Evolutionary conservation across 2,329 filamentous ascomycete genomes (phyloP), one percentile per base, ranked within the genome.

Genomic region (Alternaria longipes): DNA sequence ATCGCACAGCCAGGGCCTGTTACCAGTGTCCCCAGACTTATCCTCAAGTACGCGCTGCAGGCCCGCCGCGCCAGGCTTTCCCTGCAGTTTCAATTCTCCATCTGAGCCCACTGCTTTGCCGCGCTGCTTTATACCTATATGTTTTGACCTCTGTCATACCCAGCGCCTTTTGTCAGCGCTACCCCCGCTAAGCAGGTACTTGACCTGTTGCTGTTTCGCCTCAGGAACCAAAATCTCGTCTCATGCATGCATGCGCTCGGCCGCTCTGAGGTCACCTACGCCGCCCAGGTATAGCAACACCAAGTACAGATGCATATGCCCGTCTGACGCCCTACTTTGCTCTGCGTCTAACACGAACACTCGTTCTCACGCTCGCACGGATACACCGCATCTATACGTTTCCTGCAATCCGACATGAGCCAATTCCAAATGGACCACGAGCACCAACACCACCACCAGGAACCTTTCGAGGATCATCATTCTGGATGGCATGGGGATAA

Each of bases 341-440:
- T 47, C 51, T 47, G 51, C 44, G 14, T 68, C 68, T 73, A 67
- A 74, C 63, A 70, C 71, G 66, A 64, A 73, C 68, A 56, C 51
- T 58, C 57, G 63, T 70, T 72, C 65, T 65, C 63, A 64, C 62
- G 54, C 66, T 65, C 66, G 70, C 71, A 69, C 70, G 54, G 64
- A 67, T 66, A 60, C 67, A 65, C 42, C 32, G 54, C 62, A 56
- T 64, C 59, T 54, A 62, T 32, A 59, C 49, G 58, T 62, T 42
- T 42, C 55, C 64, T 52, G 45, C 62, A 61, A 56, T 60, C 57
- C 67, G 70, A 70, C 70, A 80, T 80, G 77, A 80, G 75, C 71
- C 77, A 78, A 65, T 70, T 80, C 68, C 75, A 77, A 62, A 80
- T 80, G 76, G 78, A 80, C 66, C 77, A 79, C 71, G 77, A 79